Base-by-base conservation (phyloP, 2,329 filamentous ascomycete species). In the Pseudogymnoascus sp. region DNA sequence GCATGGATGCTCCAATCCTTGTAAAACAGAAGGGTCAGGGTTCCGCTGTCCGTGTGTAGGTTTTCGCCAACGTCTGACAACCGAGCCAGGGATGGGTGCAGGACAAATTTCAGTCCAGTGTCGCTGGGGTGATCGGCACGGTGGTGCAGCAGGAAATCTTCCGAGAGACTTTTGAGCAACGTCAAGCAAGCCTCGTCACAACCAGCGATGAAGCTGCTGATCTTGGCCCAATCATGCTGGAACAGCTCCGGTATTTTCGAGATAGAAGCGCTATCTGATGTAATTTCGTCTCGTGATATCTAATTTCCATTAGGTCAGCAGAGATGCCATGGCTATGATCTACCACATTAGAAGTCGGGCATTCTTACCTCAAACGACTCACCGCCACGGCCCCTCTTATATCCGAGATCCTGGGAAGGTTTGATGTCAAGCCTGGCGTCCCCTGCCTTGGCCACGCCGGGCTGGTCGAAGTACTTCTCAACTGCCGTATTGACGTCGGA, bases 11-110 rank as follows among this genome's bases (percentile, higher is more conserved):
- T 63, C 65, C 63, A 69, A 31, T 67, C 53, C 14, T 68, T 60
- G 64, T 64, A 68, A 62, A 71, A 69, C n/a, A 71, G 65, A 18
- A 70, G 60, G 12, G 69, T 71, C 16, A 70, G 43, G 9, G 68
- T 69, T 36, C 69, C 69, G 34, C 59, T 64, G 43, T 71, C 69
- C n/a, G 69, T 71, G 62, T 71, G 69, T 59, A 59, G 43, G 28
- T 61, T 67, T 28, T 67, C 66, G 28, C 36, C 53, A 12, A 61
- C 61, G 36, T 68, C 64, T 12, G 65, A 63, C 36, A 59, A 18
- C 46, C 62, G 63, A n/a, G 59, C 63, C 28, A 62, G 25, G 9
- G 66, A 63, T 23, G 69, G 69, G 23, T 68, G 56, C 43, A 64
- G 66, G 59, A 69, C 64, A 12, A 71, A 49, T 49, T 68, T 67